These are phyloP conservation scores for Pestalotiopsis sp. DNA, from an alignment of 2,329 filamentous ascomycete genomes.

Conservation along the genomic window DNA sequence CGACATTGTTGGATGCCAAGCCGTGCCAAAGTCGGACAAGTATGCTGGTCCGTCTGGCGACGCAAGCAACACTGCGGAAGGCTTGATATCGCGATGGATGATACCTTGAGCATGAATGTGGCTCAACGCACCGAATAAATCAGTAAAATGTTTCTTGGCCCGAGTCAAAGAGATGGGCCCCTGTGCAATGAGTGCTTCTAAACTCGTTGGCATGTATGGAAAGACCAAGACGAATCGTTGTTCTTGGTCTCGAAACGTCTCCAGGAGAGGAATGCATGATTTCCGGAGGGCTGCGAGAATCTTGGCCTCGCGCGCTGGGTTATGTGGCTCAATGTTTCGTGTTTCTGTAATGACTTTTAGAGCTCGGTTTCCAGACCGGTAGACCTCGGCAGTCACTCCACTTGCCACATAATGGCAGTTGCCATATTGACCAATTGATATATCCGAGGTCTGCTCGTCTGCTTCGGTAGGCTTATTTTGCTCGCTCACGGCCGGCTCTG, in stretches of 20 bases:
- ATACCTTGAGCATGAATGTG: slow-evolving; percentile 76
- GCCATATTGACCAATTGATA: slow-evolving; percentile 56
- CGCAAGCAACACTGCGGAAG: slow-evolving; percentile 80
- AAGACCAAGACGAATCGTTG: slow-evolving; percentile 80
- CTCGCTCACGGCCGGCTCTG: background rate
- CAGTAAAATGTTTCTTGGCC: slow-evolving; percentile 54
- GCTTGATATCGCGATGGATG: slow-evolving; percentile 93
- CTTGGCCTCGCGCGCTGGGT: slow-evolving; percentile 77
- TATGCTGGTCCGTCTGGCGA: slow-evolving; percentile 72
- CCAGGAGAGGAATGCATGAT: slow-evolving; percentile 67
- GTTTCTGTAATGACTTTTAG: slow-evolving; percentile 85
- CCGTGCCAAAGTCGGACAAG: slow-evolving; percentile 89
- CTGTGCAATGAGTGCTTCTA: slow-evolving; percentile 67
- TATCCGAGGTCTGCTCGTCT: slow-evolving; percentile 32
- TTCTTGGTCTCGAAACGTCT: slow-evolving; percentile 72
- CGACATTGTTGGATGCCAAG: slow-evolving; percentile 71
- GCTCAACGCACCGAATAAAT: slow-evolving; percentile 71
- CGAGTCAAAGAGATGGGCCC: slow-evolving; percentile 37
- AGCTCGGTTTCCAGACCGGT: slow-evolving; percentile 67
- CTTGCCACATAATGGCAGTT: slow-evolving; percentile 59
- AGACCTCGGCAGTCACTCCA: slow-evolving; percentile 84
- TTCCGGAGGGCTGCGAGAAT: slow-evolving; percentile 66
- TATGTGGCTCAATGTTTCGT: slow-evolving; percentile 76
- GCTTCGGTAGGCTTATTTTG: slow-evolving; percentile 24
- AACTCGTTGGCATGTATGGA: slow-evolving; percentile 77